Evolutionary conservation across 371 early-diverging fungal species (phyloP).

Genomic region (Caulochytrium protostelioides): DNA sequence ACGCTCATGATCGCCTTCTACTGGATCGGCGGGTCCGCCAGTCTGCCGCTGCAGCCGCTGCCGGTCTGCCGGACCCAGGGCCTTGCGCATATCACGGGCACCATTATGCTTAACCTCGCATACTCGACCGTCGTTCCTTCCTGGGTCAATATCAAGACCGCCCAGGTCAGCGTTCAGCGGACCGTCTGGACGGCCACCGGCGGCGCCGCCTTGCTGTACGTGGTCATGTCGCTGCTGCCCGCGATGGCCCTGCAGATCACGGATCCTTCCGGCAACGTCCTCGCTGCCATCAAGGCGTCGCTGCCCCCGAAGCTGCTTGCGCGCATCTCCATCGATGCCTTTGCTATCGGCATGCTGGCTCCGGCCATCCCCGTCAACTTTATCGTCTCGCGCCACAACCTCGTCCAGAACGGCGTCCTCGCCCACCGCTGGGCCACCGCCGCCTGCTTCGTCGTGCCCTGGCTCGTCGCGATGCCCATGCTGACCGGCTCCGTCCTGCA

Average conservation of each 20-base stretch:
- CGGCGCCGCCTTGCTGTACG: slow-evolving; percentile 10
- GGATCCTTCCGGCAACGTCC: slow-evolving; percentile 5
- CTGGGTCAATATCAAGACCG: slow-evolving; percentile 25
- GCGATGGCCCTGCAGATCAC: too few relatives aligned
- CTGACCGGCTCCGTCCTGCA: slow-evolving; percentile 18
- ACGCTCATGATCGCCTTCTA: slow-evolving; percentile 14
- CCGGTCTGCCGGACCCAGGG: slow-evolving; percentile 13
- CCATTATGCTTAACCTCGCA: slow-evolving; percentile 12
- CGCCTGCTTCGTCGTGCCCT: slow-evolving; percentile 42
- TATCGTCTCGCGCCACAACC: slow-evolving; percentile 45
- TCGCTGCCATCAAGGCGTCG: slow-evolving; percentile 6
- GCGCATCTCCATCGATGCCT: slow-evolving; percentile 37
- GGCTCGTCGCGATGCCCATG: slow-evolving; percentile 36
- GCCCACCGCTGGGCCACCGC: slow-evolving; percentile 16
- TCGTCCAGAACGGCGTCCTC: slow-evolving; percentile 30
- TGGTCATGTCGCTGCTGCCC: too few relatives aligned
- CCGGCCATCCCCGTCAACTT: slow-evolving; percentile 54
- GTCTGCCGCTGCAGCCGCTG: slow-evolving; percentile 10
- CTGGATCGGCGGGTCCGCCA: slow-evolving; percentile 12
- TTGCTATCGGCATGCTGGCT: slow-evolving; percentile 44
- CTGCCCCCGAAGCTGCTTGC: slow-evolving; percentile 12
- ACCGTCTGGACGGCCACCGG: slow-evolving; percentile 17
- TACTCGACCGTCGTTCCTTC: slow-evolving; percentile 17
- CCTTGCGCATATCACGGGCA: slow-evolving; percentile 6
- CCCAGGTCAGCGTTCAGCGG: slow-evolving; percentile 18